Conservation (phyloP, 2,329 filamentous ascomycete genomes). For the Chaetomium globosum region DNA sequence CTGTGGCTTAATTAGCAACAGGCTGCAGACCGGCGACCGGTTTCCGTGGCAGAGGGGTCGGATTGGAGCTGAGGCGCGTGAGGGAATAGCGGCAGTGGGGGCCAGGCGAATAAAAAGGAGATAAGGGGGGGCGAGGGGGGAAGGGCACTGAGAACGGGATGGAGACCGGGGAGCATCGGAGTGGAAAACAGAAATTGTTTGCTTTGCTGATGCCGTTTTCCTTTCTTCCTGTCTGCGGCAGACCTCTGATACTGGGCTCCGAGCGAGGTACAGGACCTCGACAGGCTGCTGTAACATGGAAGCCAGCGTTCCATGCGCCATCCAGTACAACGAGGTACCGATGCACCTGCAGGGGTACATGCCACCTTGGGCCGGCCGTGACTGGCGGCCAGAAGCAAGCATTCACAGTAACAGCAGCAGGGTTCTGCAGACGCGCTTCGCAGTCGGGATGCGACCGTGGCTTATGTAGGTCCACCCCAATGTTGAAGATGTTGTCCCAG, state of each 20-base stretch:
- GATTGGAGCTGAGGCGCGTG: constrained; percentile 22
- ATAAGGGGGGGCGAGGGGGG: neutral
- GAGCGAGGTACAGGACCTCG: constrained; percentile 1
- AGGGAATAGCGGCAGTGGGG: constrained; percentile 30
- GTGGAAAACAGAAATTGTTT: constrained; percentile 23
- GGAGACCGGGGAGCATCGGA: constrained; percentile 23
- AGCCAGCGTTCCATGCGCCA: constrained; percentile 24
- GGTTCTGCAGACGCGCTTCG: constrained; percentile 30
- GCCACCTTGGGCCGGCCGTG: constrained; percentile 17
- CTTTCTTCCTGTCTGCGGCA: constrained; percentile 16
- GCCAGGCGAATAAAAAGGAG: constrained; percentile 25
- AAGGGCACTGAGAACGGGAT: constrained; percentile 17
- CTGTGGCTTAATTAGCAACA: constrained; percentile 33
- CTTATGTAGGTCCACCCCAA: constrained; percentile 12
- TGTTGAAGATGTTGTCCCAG: neutral
- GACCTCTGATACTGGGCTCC: constrained; percentile 12
- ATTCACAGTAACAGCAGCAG: constrained; percentile 24
- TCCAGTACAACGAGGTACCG: constrained; percentile 38
- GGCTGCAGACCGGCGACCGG: constrained; percentile 22
- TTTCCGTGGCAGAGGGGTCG: constrained; percentile 16
- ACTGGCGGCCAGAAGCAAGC: constrained; percentile 22
- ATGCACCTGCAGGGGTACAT: constrained; percentile 36
- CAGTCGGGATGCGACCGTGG: constrained; percentile 32
- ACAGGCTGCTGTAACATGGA: constrained; percentile 24
- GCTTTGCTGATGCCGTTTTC: constrained; percentile 26